phyloP scores from a whole-genome alignment of 306 rosid species.

The Clitoria ternatea region DNA sequence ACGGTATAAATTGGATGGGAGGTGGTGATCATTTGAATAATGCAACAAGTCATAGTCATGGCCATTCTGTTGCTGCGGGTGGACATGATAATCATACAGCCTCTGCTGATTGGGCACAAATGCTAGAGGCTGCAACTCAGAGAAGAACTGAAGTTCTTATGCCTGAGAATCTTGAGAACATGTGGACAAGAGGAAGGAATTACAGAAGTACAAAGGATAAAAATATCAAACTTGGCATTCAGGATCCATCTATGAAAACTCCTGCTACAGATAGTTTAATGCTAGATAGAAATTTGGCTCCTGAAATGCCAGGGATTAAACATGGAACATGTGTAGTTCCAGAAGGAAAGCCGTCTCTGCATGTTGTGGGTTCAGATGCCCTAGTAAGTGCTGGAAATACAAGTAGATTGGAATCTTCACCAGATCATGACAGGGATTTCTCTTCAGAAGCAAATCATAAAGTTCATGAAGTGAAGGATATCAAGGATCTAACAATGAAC shows the following conservation, averaged over 20 bases:
- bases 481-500: conserved; percentile 16
- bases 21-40: conserved; percentile 40
- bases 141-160: conserved; percentile 93
- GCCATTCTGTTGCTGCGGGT: conserved; percentile 33
- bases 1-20: conserved; percentile 30
- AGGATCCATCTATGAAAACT: conserved; percentile 37
- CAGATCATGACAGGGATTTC: conserved; percentile 37
- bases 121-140: conserved; percentile 76
- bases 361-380: conserved; percentile 36
- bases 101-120: conserved; percentile 80
- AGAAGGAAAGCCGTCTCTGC: conserved; percentile 30
- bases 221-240: conserved; percentile 32
- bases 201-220: conserved; percentile 58
- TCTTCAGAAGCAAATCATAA: conserved; percentile 23
- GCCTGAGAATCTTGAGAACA: conserved; percentile 96
- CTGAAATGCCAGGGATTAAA: conserved; percentile 28
- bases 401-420: conserved; percentile 30
- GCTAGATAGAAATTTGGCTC: conserved; percentile 29
- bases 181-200: conserved; percentile 98
- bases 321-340: conserved; percentile 24
- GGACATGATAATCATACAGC: conserved; percentile 33
- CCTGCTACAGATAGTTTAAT: conserved; percentile 29
- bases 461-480: conserved; percentile 43
- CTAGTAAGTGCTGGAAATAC: conserved; percentile 34
- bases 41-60: conserved; percentile 42